These are phyloP conservation scores for Podospora appendiculata DNA, from an alignment of 495 filamentous ascomycete species.

Conservation along the genomic window DNA sequence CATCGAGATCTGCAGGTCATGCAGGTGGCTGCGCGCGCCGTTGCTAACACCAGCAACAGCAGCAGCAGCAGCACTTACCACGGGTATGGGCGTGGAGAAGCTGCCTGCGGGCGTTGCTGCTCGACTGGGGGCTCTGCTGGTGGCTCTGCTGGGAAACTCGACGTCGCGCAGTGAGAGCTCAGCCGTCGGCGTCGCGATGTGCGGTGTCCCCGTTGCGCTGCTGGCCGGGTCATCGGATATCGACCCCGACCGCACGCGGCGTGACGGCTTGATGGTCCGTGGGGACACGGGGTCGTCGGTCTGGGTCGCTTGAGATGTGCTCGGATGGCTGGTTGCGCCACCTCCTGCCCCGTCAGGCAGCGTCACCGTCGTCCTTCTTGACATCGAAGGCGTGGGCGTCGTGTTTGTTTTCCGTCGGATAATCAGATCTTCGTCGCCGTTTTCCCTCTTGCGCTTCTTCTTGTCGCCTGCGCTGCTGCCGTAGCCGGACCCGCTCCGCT, in stretches of 20 bases:
- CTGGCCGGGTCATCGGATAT: background rate
- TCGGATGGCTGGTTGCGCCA: background rate
- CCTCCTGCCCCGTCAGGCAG: no score
- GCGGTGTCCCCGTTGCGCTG: slow-evolving; percentile 11
- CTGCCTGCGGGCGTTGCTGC: no score
- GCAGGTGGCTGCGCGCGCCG: background rate
- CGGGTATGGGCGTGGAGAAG: no score
- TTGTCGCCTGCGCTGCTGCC: slow-evolving; percentile 19
- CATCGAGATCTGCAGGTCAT: no score
- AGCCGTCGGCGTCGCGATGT: slow-evolving; percentile 27
- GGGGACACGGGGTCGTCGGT: slow-evolving; percentile 8
- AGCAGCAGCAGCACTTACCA: no score
- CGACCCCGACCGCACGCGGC: background rate
- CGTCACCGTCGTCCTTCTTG: background rate
- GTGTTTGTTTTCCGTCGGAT: background rate
- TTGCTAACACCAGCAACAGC: background rate
- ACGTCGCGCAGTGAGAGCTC: slow-evolving; percentile 28
- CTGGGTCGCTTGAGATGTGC: background rate
- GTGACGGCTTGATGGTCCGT: slow-evolving; percentile 6
- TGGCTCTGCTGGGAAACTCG: slow-evolving; percentile 10
- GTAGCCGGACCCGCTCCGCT: slow-evolving; percentile 4
- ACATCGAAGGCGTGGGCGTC: background rate
- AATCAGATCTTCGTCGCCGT: slow-evolving; percentile 1
- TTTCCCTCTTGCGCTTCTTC: slow-evolving; percentile 32
- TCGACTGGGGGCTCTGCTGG: no score